Evolutionary conservation across 148 eudicot genomes (phyloP), one percentile per base, ranked within the genome.

Genomic region (Nyssa sinensis): DNA sequence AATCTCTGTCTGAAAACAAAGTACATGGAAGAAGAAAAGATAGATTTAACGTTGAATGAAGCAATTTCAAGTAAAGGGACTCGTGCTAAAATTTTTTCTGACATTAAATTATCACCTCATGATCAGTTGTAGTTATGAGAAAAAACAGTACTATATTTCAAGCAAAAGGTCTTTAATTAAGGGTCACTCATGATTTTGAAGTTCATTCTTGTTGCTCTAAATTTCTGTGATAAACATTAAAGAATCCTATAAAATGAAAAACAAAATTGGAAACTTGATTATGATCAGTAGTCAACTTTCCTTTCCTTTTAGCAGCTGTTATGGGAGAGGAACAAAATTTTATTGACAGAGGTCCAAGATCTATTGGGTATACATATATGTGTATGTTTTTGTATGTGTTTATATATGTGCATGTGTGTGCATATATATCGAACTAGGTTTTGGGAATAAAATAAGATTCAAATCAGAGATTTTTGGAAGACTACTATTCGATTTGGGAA

Each of bases 1-100:
- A 5, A 92, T 92, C 78, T 94, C 98, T 59, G 88, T 88, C 98
- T 94, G 86, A 66, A 76, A 71, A 13, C 51, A 74, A 71, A 33
- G 24, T 0, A 10, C 7, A 44, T 44, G 12, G 51, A 44, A 44
- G 12, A 3, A 44, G 12, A 3, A 44, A 10, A 2, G 1, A 14
- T n/a, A 57, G 25, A 31, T 7, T 33, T 31, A 47, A 37, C 11
- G 34, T 59, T 41, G 28, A 55, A 25, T 33, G 31, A 49, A 31
- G 30, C 37, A 5, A 37, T 4, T 3, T 21, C 51, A 44, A 11
- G 16, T 44, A 39, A 39, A 39, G 44, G 16, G 51, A 3, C 16
- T 44, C 12, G 51, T 44, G 51, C 12, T 14, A 12, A 39, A 39
- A 44, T 0, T 44, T 44, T 1, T 44, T 44, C 16, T 14, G 49